These are phyloP conservation scores for Brasenia schreberi DNA, from an alignment of 164 flowering plant species.

Conservation along the genomic window DNA sequence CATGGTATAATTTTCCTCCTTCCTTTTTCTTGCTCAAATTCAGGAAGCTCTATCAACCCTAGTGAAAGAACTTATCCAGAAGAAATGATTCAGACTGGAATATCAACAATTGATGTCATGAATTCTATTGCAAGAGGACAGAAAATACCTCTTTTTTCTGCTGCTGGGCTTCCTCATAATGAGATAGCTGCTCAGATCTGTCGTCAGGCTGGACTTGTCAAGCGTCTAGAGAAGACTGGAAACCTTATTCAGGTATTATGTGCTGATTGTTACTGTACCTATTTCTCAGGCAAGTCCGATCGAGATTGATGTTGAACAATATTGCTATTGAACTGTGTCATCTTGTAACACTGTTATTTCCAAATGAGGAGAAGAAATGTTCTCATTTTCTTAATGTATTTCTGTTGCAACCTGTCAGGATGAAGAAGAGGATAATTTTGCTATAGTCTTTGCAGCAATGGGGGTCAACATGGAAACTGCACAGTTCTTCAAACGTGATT, in stretches of 20 bases:
- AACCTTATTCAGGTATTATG: conserved; percentile 50
- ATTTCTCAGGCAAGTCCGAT: too few relatives aligned
- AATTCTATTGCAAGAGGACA: conserved; percentile 98
- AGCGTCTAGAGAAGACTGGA: conserved; percentile 68
- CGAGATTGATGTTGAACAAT: too few relatives aligned
- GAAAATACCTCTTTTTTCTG: conserved; percentile 97
- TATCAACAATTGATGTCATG: conserved; percentile 99
- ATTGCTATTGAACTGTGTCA: too few relatives aligned
- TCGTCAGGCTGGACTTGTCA: conserved; percentile 95
- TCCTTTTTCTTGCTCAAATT: neutral
- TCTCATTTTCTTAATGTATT: too few relatives aligned
- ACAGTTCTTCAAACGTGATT: conserved; percentile 96
- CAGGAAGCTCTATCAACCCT: conserved; percentile 97
- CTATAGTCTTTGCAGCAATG: conserved; percentile 99
- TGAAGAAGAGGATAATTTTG: conserved; percentile 90
- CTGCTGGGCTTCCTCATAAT: conserved; percentile 99
- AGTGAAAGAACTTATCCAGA: conserved; percentile 99
- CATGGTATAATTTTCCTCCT: neutral
- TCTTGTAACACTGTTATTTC: too few relatives aligned
- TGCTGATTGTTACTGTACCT: neutral
- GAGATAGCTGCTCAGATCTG: conserved; percentile 99
- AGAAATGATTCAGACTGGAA: conserved; percentile 99
- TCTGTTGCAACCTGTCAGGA: conserved; percentile 25
- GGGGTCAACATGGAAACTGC: conserved; percentile 99
- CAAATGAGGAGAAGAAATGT: too few relatives aligned